phyloP scores from a whole-genome alignment of 176 grass and related monocot genomes.

The Paspalum notatum region DNA sequence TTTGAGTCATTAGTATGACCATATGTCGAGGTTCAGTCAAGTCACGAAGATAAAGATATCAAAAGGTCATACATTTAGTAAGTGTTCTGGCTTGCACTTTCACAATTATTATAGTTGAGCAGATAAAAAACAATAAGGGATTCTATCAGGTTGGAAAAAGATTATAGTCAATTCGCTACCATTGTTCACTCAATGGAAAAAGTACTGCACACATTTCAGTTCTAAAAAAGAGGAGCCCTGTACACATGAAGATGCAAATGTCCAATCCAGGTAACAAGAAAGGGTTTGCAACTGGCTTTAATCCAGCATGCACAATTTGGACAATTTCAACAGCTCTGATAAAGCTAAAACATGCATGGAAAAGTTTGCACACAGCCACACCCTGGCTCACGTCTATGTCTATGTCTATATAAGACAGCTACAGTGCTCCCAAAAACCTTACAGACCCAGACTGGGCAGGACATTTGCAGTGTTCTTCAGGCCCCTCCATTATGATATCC shows the following conservation, averaged over 20 bases:
- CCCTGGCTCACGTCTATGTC: conserved; percentile 40
- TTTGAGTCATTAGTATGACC: conserved; percentile 22
- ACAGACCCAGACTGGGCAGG: conserved; percentile 38
- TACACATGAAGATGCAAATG: conserved; percentile 28
- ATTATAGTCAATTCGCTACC: conserved; percentile 21
- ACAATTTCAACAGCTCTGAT: conserved; percentile 44
- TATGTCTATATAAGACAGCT: conserved; percentile 56
- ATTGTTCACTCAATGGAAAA: conserved; percentile 30
- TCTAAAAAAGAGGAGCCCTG: conserved; percentile 8
- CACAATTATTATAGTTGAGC: conserved; percentile 33
- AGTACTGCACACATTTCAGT: neutral
- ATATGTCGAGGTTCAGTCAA: conserved; percentile 38
- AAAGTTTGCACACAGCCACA: conserved; percentile 49
- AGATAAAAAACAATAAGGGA: conserved; percentile 23
- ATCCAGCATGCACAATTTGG: conserved; percentile 47
- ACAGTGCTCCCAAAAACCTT: conserved; percentile 45
- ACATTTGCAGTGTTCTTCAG: conserved; percentile 55
- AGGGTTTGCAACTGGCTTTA: neutral
- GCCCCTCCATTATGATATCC: conserved; percentile 72
- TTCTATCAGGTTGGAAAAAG: conserved; percentile 44
- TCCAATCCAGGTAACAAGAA: conserved; percentile 35
- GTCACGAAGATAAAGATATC: conserved; percentile 45
- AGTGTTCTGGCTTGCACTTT: conserved; percentile 33
- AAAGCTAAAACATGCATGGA: conserved; percentile 50
- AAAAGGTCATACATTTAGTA: conserved; percentile 32